These are phyloP conservation scores for Yamadazyma mexicana DNA, from an alignment of 1,139 yeast genomes.

Conservation along the genomic window DNA sequence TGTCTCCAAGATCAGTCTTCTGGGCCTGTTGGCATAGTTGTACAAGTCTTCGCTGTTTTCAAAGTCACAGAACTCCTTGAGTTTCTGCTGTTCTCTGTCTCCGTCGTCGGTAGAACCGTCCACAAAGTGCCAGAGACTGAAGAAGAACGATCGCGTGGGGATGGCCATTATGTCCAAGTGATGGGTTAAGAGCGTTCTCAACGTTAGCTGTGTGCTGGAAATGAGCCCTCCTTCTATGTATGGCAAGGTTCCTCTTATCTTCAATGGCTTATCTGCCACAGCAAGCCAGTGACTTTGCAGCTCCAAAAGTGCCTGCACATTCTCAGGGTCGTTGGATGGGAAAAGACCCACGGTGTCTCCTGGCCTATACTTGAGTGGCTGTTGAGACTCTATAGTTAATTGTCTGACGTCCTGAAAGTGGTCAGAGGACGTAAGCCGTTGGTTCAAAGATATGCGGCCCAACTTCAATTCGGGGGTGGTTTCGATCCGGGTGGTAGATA, in stretches of 20 bases:
- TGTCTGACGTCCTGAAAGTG: constrained; percentile 93
- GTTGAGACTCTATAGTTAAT: constrained; percentile 43
- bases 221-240: constrained; percentile 62
- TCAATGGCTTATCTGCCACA: constrained; percentile 59
- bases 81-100: constrained; percentile 66
- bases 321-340: constrained; percentile 65
- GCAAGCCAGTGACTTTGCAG: constrained; percentile 71
- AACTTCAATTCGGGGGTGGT: constrained; percentile 1
- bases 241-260: constrained; percentile 27
- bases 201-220: constrained; percentile 44
- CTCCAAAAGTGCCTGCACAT: constrained; percentile 65
- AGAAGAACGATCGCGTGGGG: constrained; percentile 82
- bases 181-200: constrained; percentile 70
- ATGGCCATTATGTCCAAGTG: constrained; percentile 82
- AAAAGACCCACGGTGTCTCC: constrained; percentile 83
- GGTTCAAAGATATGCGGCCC: constrained; percentile 51
- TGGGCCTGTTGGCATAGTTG: constrained; percentile 87
- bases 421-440: constrained; percentile 60
- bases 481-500: constrained; percentile 9
- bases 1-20: constrained; percentile 84
- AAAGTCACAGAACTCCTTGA: constrained; percentile 71
- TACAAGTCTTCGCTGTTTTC: constrained; percentile 78
- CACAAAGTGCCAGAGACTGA: constrained; percentile 70
- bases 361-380: constrained; percentile 48
- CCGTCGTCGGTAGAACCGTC: constrained; percentile 46